Evolutionary conservation across 306 rosid genomes (phyloP), one percentile per base, ranked within the genome.

Genomic region (Ochetophila trinervis): DNA sequence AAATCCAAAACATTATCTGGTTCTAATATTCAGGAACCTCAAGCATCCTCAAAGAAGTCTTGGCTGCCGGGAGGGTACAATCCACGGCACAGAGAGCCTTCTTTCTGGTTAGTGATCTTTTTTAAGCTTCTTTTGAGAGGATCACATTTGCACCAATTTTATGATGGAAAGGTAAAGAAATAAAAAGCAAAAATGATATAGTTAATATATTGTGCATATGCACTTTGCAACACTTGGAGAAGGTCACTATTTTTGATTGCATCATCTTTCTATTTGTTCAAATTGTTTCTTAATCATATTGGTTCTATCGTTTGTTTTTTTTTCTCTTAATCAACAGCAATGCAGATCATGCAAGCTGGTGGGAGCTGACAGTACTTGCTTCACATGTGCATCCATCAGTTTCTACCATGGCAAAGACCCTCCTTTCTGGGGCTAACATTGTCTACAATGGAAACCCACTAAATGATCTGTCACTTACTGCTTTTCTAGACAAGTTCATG

Each of bases 401-500:
- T 60, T 75, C 99, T 36, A 90, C 89, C 40, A 87, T 88, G 97
- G 99, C 99, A 35, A 74, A 32, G 64, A 90, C 97, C 7, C 88
- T 93, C 76, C 94, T 93, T 27, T 90, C 88, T 8, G 99, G 99
- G 34, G 89, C 96, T 45, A 88, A 90, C 74, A 90, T 93, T 23
- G 84, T 93, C 54, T 93, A 93, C 75, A 76, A 90, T 17, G 97
- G 99, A 79, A 90, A 93, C 73, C 99, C 99, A 0, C 70, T 93
- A 45, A 74, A 83, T 45, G 99, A 90, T 68, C 79, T 87, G 11
- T 83, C 94, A 11, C 81, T 90, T 5, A 45, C 97, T 53, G 97
- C 99, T 75, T 93, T 93, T 80, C 77, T 93, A 11, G 99, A 93
- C 78, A 93, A 93, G 74, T 88, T 93, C 74, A 90, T 93, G 99